These are phyloP conservation scores for Cladobotryum mycophilum DNA, from an alignment of 2,329 filamentous ascomycete genomes.

Conservation along the genomic window DNA sequence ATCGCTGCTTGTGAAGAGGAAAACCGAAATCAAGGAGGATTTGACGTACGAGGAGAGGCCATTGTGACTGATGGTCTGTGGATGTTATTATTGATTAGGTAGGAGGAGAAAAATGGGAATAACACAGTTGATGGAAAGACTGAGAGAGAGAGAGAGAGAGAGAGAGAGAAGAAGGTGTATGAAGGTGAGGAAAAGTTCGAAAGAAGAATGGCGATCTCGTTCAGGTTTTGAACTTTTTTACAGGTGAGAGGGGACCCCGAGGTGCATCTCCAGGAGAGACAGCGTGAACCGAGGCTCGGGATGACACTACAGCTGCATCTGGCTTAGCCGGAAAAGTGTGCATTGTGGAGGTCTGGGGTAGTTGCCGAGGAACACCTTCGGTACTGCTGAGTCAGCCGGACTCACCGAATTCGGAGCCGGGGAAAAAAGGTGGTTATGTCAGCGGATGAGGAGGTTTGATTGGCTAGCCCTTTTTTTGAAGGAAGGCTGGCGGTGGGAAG, in stretches of 20 bases:
- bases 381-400: too few species aligned
- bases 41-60: constrained; percentile 71
- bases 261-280: constrained; percentile 3
- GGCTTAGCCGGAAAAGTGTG: not conserved
- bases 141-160: constrained; percentile 1
- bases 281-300: constrained; percentile 12
- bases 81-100: not conserved
- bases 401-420: too few species aligned
- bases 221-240: constrained; percentile 4
- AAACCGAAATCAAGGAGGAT: not conserved
- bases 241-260: constrained; percentile 10
- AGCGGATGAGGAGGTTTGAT: too few species aligned
- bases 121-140: not conserved
- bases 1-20: not conserved
- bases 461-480: too few species aligned
- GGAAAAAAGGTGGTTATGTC: too few species aligned
- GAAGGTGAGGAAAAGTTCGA: not conserved
- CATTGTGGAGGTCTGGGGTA: constrained; percentile 6
- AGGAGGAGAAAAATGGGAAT: too few species aligned
- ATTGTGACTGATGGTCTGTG: constrained; percentile 39
- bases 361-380: constrained; percentile 6
- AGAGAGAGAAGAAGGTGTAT: constrained; percentile 1
- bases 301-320: not conserved
- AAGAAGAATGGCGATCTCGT: not conserved
- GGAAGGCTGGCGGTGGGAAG: too few species aligned